Conservation (phyloP, 768 basidiomycete species). For the Goffeauzyma gilvescens region DNA sequence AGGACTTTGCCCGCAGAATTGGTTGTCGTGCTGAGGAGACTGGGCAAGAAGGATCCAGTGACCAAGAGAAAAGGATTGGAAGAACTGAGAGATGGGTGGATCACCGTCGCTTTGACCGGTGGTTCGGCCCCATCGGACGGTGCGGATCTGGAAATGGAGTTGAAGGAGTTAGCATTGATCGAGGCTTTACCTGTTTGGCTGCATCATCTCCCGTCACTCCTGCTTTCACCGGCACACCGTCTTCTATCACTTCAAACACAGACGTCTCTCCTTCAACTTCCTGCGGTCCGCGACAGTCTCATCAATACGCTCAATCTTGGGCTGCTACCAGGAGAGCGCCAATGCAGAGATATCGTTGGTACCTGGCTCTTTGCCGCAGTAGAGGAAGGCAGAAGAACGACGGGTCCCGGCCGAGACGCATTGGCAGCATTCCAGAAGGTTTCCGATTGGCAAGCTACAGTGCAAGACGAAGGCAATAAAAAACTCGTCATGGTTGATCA, state of each 20-base stretch:
- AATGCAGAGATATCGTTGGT: slow-evolving; percentile 30
- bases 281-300: slow-evolving; percentile 33
- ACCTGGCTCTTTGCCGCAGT: slow-evolving; percentile 30
- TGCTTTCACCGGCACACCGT: slow-evolving; percentile 61
- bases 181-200: slow-evolving; percentile 63
- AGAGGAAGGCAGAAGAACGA: slow-evolving; percentile 22
- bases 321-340: slow-evolving; percentile 24
- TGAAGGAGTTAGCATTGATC: slow-evolving; percentile 36
- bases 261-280: slow-evolving; percentile 44
- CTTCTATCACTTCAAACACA: slow-evolving; percentile 48
- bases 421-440: slow-evolving; percentile 19
- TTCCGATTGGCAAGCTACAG: neutral
- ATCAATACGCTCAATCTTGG: slow-evolving; percentile 20
- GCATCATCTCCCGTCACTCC: slow-evolving; percentile 65
- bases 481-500: slow-evolving; percentile 21
- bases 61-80: slow-evolving; percentile 72
- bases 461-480: slow-evolving; percentile 1
- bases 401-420: slow-evolving; percentile 15
- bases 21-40: slow-evolving; percentile 54
- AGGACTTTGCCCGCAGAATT: slow-evolving; percentile 59
- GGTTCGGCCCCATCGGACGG: neutral
- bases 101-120: slow-evolving; percentile 29
- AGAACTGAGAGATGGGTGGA: slow-evolving; percentile 53
- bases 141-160: slow-evolving; percentile 33
- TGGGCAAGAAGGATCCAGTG: slow-evolving; percentile 75